A percentile compares a stretch with the other conserved stretches of the same genome.
Evolutionary conservation across 2,329 filamentous ascomycete genomes (phyloP).

Genomic region (Alternaria angustiovoidea): DNA sequence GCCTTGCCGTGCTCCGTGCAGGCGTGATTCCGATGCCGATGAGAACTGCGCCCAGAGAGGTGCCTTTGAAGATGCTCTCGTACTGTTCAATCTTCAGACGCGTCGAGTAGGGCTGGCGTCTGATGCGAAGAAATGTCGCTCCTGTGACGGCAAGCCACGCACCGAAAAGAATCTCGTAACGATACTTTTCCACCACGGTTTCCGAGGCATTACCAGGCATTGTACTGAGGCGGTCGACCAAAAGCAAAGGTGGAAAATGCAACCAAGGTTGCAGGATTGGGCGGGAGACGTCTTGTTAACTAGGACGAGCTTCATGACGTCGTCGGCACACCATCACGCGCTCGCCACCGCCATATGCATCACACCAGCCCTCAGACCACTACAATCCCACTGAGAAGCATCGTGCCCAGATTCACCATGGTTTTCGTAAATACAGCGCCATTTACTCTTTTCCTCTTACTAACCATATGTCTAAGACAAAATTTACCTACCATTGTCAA

Average conservation of each 20-base stretch:
- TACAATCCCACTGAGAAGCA: not conserved
- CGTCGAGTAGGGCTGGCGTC: constrained; percentile 44
- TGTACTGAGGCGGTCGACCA: not conserved
- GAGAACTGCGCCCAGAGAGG: constrained; percentile 38
- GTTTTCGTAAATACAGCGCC: not conserved
- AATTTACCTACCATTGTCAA: not conserved
- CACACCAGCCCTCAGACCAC: constrained; percentile 9
- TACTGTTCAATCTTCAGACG: constrained; percentile 49
- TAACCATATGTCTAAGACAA: not conserved
- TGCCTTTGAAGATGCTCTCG: constrained; percentile 50
- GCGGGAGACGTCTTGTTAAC: constrained; percentile 3
- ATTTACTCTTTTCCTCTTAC: not conserved
- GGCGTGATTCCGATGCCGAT: constrained; percentile 37
- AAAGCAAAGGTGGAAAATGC: constrained; percentile 2
- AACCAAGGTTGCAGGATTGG: not conserved
- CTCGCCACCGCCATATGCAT: constrained; percentile 13
- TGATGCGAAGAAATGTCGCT: constrained; percentile 45
- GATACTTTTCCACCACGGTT: constrained; percentile 35
- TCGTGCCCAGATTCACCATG: not conserved
- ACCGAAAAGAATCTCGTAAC: constrained; percentile 42
- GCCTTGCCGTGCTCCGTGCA: constrained; percentile 27
- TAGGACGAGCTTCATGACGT: constrained; percentile 15
- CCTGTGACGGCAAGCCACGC: constrained; percentile 41
- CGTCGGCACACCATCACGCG: constrained; percentile 18
- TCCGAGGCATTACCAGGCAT: constrained; percentile 27